phyloP scores from a whole-genome alignment of 257 asterid genomes.

The Striga asiatica region DNA sequence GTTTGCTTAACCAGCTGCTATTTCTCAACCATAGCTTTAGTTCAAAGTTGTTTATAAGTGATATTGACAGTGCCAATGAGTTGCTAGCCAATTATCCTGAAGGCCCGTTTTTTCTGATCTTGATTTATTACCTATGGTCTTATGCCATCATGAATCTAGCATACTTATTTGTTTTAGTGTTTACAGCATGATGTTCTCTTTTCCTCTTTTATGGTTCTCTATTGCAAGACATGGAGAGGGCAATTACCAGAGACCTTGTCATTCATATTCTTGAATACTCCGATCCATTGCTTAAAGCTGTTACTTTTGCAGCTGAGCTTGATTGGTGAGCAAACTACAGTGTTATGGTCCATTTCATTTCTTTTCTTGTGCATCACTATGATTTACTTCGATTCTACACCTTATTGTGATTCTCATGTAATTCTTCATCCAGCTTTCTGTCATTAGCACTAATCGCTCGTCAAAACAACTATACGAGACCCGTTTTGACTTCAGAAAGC shows the following conservation, averaged over 20 bases:
- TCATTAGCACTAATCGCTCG: conserved; percentile 89
- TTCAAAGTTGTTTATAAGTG: conserved; percentile 3
- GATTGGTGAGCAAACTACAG: conserved; percentile 61
- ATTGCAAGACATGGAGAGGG: conserved; percentile 91
- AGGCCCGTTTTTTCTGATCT: conserved; percentile 2
- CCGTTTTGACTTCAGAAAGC: conserved; percentile 74
- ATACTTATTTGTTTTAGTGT: conserved; percentile 9
- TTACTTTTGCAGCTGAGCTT: conserved; percentile 80
- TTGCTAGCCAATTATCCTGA: conserved; percentile 1
- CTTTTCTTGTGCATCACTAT: conserved; percentile 7
- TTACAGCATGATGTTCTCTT: conserved; percentile 1
- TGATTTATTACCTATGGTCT: neutral
- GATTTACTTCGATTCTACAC: conserved; percentile 8
- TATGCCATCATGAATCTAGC: conserved; percentile 1
- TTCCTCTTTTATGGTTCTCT: neutral
- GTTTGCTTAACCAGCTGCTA: conserved; percentile 14
- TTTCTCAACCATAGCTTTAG: conserved; percentile 9
- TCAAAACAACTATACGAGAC: conserved; percentile 92
- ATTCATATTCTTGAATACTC: conserved; percentile 67
- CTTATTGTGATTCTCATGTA: conserved; percentile 21
- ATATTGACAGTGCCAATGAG: conserved; percentile 9
- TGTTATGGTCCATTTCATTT: conserved; percentile 12
- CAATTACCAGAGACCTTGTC: conserved; percentile 80
- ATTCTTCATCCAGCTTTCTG: conserved; percentile 36
- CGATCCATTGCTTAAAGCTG: conserved; percentile 57